Base-by-base conservation (phyloP, 495 filamentous ascomycete species). In the Penicillium chermesinum region DNA sequence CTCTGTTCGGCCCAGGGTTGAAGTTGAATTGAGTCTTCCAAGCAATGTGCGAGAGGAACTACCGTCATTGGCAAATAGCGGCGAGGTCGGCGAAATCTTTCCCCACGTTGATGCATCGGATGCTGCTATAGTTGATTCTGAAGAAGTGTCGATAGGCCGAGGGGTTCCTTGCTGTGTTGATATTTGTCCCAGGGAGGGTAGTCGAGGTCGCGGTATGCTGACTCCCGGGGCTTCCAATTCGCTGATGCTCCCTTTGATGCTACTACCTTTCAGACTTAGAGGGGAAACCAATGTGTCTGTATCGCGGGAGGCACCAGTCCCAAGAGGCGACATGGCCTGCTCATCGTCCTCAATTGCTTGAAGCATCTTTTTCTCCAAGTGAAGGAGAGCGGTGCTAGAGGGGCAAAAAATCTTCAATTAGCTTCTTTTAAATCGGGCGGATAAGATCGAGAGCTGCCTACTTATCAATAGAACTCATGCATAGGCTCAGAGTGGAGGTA, bases 391-490 rank as follows among this genome's bases (percentile, higher is more conserved):
- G 8, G 55, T 57, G 40, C 65, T 72, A 27, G 16, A 42, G 10
- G 17, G 15, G 20, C 58, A 12, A 59, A 52, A 40, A n/a, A n/a
- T n/a, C n/a, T n/a, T n/a, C n/a, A n/a, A n/a, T n/a, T n/a, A n/a
- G n/a, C n/a, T n/a, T n/a, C n/a, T n/a, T n/a, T n/a, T n/a, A n/a
- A n/a, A n/a, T n/a, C n/a, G n/a, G n/a, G n/a, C n/a, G n/a, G n/a
- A n/a, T n/a, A n/a, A n/a, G n/a, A n/a, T n/a, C n/a, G n/a, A n/a
- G n/a, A n/a, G 15, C 19, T 9, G 12, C 67, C 52, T 43, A 71
- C 66, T 62, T 64, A 18, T 57, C 57, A n/a, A 69, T 66, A 0
- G 61, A 62, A 44, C 57, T 67, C 57, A 66, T 63, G 27, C 63
- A 73, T 16, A 71, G 37, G 45, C 58, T 63, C 22, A 73, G 43